Percentiles rank a stretch among this genome's conserved stretches.
These are phyloP conservation scores for Penicillium sp. DNA, from an alignment of 2,329 filamentous ascomycete species.

Conservation along the genomic window DNA sequence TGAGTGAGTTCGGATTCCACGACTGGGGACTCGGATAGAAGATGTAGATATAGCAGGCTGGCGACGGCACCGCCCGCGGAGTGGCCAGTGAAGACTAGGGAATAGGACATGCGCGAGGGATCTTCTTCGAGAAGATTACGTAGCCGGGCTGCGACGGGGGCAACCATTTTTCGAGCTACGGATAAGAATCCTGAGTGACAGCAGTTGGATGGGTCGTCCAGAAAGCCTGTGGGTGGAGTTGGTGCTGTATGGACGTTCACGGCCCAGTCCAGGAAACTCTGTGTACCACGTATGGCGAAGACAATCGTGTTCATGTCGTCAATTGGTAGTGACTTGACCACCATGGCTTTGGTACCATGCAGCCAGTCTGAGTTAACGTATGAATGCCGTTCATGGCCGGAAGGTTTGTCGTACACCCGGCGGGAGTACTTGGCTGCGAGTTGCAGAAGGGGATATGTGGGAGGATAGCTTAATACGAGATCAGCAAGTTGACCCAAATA, in stretches of 20 bases:
- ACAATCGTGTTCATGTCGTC: conserved; percentile 76
- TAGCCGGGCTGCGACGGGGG: conserved; percentile 67
- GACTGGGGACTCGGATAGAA: conserved; percentile 54
- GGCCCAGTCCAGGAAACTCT: conserved; percentile 80
- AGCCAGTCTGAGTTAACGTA: conserved; percentile 70
- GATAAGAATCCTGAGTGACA: conserved; percentile 79
- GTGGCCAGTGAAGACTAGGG: conserved; percentile 79
- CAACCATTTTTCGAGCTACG: conserved; percentile 72
- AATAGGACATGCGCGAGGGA: conserved; percentile 62
- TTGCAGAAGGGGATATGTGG: conserved; percentile 73
- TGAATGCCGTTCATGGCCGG: conserved; percentile 61
- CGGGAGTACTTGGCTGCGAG: conserved; percentile 76
- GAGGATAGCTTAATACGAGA: conserved; percentile 55
- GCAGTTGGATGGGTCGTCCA: conserved; percentile 73
- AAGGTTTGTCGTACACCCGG: conserved; percentile 67
- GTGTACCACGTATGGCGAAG: conserved; percentile 77
- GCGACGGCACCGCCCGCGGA: conserved; percentile 83
- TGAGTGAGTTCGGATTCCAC: conserved; percentile 64
- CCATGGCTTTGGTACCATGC: conserved; percentile 78
- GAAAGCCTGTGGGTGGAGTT: conserved; percentile 62
- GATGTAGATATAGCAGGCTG: conserved; percentile 74
- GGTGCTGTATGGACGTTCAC: conserved; percentile 74
- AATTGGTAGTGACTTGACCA: conserved; percentile 75
- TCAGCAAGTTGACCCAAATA: neutral
- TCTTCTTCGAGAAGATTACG: conserved; percentile 69